Evolutionary conservation across 2,329 filamentous ascomycete genomes (phyloP).

Genomic region (Chaetomiaceae sp.): DNA sequence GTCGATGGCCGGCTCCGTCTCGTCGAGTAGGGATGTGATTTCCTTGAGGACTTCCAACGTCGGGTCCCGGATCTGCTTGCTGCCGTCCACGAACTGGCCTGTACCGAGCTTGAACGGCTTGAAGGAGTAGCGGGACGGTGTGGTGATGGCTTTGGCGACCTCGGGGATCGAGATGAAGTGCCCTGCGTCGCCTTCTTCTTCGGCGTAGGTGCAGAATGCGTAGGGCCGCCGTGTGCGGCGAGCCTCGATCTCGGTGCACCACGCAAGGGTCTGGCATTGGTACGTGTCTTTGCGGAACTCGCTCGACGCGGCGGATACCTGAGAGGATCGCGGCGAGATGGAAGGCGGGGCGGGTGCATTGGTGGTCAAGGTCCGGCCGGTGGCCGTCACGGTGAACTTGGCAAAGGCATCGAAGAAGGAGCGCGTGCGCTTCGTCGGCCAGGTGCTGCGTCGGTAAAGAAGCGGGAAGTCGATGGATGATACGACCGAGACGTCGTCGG

Average conservation of each 20-base stretch:
- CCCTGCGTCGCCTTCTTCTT: conserved; percentile 16
- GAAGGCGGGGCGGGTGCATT: background rate
- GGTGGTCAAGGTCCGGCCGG: conserved; percentile 8
- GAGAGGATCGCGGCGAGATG: conserved; percentile 7
- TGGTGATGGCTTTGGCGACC: conserved; percentile 28
- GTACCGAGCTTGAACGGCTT: conserved; percentile 28
- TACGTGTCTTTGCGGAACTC: conserved; percentile 24
- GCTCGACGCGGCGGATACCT: conserved; percentile 12
- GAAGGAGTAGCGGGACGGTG: conserved; percentile 23
- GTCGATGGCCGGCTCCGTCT: conserved; percentile 21
- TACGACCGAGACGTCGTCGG: conserved; percentile 17
- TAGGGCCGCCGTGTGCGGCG: conserved; percentile 21
- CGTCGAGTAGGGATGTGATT: conserved; percentile 21
- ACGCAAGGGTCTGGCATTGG: conserved; percentile 27
- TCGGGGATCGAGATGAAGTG: conserved; percentile 25
- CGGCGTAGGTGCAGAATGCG: conserved; percentile 27
- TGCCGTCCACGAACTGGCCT: conserved; percentile 28
- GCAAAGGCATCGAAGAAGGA: conserved; percentile 27
- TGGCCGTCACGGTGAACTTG: conserved; percentile 23
- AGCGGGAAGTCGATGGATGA: conserved; percentile 23
- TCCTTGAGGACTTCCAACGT: conserved; percentile 26
- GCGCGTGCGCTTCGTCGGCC: conserved; percentile 24
- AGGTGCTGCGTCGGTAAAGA: conserved; percentile 21
- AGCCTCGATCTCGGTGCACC: conserved; percentile 26
- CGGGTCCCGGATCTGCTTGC: conserved; percentile 26